Percentiles rank a stretch among this genome's conserved stretches.
Evolutionary conservation across 1,284 basidiomycete species (phyloP).

Genomic region (Ceratobasidium sp.): DNA sequence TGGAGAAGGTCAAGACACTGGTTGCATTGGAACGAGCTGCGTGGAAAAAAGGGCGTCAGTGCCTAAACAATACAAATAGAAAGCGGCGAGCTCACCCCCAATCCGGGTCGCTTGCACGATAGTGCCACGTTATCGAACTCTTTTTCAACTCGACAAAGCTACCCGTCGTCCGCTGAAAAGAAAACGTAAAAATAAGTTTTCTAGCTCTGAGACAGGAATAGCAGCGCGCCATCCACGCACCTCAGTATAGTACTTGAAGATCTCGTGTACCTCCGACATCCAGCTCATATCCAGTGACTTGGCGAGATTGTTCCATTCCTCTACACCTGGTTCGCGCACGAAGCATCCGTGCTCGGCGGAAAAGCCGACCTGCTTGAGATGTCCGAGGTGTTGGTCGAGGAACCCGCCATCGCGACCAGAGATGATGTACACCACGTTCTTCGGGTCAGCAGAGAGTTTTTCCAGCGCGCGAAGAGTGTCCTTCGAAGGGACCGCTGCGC

Average conservation of each 20-base stretch:
- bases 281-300: constrained; percentile 95
- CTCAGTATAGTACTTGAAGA: constrained; percentile 97
- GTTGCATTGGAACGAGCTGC: constrained; percentile 89
- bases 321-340: constrained; percentile 74
- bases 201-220: constrained; percentile 17
- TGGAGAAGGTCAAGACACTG: constrained; percentile 97
- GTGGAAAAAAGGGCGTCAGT: constrained; percentile 6
- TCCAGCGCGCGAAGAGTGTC: constrained; percentile 81
- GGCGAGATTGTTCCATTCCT: constrained; percentile 89
- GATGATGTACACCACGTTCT: constrained; percentile 96
- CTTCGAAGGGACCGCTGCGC: constrained; percentile 84
- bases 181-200: constrained; percentile 7
- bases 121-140: constrained; percentile 98
- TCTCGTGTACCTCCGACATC: constrained; percentile 95
- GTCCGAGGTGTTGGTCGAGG: constrained; percentile 90
- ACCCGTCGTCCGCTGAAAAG: constrained; percentile 81
- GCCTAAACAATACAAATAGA: constrained; percentile 20
- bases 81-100: constrained; percentile 84
- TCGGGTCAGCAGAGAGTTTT: constrained; percentile 78
- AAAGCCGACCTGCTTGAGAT: constrained; percentile 86
- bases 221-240: constrained; percentile 57
- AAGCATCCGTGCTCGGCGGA: constrained; percentile 97
- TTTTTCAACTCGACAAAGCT: constrained; percentile 97
- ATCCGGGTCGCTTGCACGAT: constrained; percentile 91
- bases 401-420: constrained; percentile 96